Conservation (phyloP, 2,329 filamentous ascomycete genomes). For the Colletotrichum sp. region DNA sequence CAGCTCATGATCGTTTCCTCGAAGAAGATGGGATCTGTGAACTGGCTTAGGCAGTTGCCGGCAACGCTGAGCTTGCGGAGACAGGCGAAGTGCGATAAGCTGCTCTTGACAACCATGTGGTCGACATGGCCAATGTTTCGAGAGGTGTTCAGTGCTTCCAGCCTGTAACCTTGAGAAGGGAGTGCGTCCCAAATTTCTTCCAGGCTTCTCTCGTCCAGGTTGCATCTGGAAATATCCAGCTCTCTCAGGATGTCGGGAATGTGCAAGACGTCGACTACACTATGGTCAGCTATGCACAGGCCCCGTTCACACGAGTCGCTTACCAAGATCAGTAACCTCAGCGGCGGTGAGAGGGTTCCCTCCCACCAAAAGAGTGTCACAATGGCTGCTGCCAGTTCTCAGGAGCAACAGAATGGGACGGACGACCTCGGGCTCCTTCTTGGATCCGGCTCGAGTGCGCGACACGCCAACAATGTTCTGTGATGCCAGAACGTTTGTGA, state of each 20-base stretch:
- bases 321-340: constrained; percentile 57
- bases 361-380: constrained; percentile 56
- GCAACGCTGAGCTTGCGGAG: constrained; percentile 55
- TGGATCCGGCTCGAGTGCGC: constrained; percentile 8
- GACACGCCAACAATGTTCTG: constrained; percentile 9
- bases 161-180: constrained; percentile 45
- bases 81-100: constrained; percentile 47
- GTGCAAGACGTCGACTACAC: constrained; percentile 31
- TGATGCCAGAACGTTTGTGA: constrained; percentile 46
- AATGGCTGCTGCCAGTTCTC: constrained; percentile 50
- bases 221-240: constrained; percentile 57
- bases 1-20: constrained; percentile 46
- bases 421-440: constrained; percentile 42
- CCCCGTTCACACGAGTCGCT: neutral
- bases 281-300: neutral
- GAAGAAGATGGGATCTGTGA: constrained; percentile 51
- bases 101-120: constrained; percentile 48
- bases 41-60: constrained; percentile 53
- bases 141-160: constrained; percentile 57
- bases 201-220: constrained; percentile 54
- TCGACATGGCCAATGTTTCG: constrained; percentile 57
- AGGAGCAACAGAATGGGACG: constrained; percentile 55
- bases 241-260: constrained; percentile 41
- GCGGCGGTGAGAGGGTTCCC: constrained; percentile 51
- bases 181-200: constrained; percentile 53